Evolutionary conservation across 192 early-diverging fungal genomes (phyloP).

Genomic region (Backusella australiensis): DNA sequence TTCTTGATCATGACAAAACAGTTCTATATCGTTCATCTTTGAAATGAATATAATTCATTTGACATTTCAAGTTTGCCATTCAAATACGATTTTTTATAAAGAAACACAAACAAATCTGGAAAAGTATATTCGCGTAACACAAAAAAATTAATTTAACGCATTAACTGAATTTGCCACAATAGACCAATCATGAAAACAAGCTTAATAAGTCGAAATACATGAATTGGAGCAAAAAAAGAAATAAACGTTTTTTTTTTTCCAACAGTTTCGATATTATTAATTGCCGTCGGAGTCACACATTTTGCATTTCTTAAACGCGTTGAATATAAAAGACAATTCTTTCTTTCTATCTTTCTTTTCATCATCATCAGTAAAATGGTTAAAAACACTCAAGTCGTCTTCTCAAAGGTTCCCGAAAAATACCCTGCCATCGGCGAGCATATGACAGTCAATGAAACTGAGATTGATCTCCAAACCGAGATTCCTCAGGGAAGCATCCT

Average conservation of each 20-base stretch:
- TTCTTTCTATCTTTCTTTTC: neutral
- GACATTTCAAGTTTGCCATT: neutral
- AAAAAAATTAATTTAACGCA: neutral
- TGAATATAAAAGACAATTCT: neutral
- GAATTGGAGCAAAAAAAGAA: neutral
- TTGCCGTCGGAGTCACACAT: neutral
- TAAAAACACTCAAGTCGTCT: slow-evolving; percentile 45
- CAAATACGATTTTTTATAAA: neutral
- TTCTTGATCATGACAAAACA: no score
- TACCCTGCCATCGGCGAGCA: slow-evolving; percentile 43
- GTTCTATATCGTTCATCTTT: no score
- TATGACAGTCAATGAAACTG: slow-evolving; percentile 43
- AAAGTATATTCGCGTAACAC: neutral
- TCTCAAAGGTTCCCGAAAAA: slow-evolving; percentile 29
- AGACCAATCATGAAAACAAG: neutral
- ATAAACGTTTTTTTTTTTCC: neutral
- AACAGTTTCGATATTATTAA: neutral
- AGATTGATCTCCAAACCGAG: slow-evolving; percentile 42
- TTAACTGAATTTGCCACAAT: neutral
- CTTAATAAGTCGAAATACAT: slow-evolving; percentile 3
- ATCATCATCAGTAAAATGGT: slow-evolving; percentile 24
- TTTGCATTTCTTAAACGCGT: neutral
- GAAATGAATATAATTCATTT: neutral
- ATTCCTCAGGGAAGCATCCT: slow-evolving; percentile 48
- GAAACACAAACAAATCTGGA: neutral